phyloP scores from a whole-genome alignment of 202 grass and related monocot species.

The Sporobolus alterniflorus region DNA sequence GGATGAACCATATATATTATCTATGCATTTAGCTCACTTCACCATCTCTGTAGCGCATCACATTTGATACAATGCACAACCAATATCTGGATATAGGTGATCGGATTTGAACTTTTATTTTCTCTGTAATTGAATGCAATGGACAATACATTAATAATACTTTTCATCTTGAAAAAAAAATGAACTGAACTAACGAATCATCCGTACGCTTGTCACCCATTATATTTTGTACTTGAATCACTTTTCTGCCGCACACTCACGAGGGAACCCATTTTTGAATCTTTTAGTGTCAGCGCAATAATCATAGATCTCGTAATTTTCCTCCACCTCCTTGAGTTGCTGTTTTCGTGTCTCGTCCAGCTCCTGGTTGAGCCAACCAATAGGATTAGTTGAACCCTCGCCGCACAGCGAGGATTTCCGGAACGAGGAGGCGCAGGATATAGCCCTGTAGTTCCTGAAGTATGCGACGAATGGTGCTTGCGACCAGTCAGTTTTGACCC shows the following conservation, averaged over 20 bases:
- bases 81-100: background rate
- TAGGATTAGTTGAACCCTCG: slow-evolving; percentile 6
- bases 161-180: slow-evolving; percentile 45
- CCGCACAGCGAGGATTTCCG: slow-evolving; percentile 1
- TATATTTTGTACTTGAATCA: slow-evolving; percentile 27
- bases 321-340: slow-evolving; percentile 34
- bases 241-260: slow-evolving; percentile 45
- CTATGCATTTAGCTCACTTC: background rate
- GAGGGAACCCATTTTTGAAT: slow-evolving; percentile 25
- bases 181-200: slow-evolving; percentile 39
- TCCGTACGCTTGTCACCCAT: slow-evolving; percentile 16
- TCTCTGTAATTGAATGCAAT: background rate
- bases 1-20: no score
- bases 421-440: slow-evolving; percentile 15
- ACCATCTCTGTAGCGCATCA: background rate
- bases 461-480: slow-evolving; percentile 55
- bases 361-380: slow-evolving; percentile 40
- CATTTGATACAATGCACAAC: background rate
- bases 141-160: slow-evolving; percentile 1
- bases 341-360: slow-evolving; percentile 21
- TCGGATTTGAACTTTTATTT: background rate
- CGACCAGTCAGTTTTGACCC: slow-evolving; percentile 71
- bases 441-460: slow-evolving; percentile 50
- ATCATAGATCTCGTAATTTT: slow-evolving; percentile 66
- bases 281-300: slow-evolving; percentile 61